phyloP scores from a whole-genome alignment of 2,329 filamentous ascomycete species.

The Ophiostoma sp. region DNA sequence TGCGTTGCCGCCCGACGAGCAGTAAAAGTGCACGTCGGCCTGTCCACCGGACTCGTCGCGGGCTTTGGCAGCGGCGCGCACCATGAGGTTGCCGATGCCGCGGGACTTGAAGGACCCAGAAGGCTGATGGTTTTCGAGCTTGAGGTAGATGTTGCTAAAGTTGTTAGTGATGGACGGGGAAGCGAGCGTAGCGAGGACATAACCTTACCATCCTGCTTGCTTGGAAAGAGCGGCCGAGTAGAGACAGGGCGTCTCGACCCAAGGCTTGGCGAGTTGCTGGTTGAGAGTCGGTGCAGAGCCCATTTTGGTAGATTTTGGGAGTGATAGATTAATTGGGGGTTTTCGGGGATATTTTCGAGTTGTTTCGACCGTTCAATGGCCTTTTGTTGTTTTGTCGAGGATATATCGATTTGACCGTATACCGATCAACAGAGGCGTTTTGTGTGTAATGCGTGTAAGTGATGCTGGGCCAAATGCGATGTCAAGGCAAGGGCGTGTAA shows the following conservation, averaged over 20 bases:
- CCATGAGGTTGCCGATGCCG: slow-evolving; percentile 71
- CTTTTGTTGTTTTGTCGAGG: background rate
- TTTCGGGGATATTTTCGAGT: background rate
- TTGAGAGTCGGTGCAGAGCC: slow-evolving; percentile 21
- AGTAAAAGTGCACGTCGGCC: slow-evolving; percentile 66
- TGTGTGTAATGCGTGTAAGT: slow-evolving; percentile 16
- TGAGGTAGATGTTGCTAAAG: slow-evolving; percentile 74
- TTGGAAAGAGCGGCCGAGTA: slow-evolving; percentile 65
- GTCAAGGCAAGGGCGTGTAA: slow-evolving; percentile 13
- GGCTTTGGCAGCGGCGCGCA: slow-evolving; percentile 43
- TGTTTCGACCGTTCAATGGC: background rate
- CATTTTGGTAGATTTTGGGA: slow-evolving; percentile 10
- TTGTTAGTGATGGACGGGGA: background rate
- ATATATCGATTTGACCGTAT: background rate
- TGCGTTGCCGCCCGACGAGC: slow-evolving; percentile 74
- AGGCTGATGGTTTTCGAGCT: slow-evolving; percentile 79
- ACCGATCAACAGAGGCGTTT: background rate
- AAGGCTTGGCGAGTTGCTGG: slow-evolving; percentile 46
- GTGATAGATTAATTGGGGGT: background rate
- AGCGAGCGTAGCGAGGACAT: background rate
- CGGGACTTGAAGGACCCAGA: slow-evolving; percentile 82
- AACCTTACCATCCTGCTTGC: slow-evolving; percentile 63
- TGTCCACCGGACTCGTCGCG: slow-evolving; percentile 31
- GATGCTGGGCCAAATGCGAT: background rate
- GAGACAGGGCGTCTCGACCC: slow-evolving; percentile 68